Percentiles rank a stretch among this genome's conserved stretches.
Conservation (phyloP, 140 eudicot species). For the Flaveria floridana region DNA sequence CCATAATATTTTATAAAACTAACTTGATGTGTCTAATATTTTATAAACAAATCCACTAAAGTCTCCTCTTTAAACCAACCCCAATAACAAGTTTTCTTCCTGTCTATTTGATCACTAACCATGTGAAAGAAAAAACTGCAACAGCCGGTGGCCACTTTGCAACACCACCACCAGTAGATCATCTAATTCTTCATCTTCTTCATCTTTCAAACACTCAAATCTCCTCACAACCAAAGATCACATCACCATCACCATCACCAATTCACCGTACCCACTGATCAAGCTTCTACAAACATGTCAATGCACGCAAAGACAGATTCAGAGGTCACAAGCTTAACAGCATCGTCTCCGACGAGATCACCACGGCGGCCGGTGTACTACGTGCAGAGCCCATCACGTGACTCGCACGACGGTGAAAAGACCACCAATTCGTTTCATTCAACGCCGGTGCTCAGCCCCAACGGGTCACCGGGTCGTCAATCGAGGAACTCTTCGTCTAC, state of each 20-base stretch:
- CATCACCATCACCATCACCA: no score
- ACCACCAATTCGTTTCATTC: conserved; percentile 94
- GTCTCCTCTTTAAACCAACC: background rate
- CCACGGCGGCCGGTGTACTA: conserved; percentile 74
- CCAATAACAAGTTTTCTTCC: background rate
- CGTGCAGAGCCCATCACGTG: conserved; percentile 94
- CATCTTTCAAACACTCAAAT: conserved; percentile 19
- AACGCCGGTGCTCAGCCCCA: conserved; percentile 91
- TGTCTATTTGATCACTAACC: background rate
- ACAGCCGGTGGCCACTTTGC: conserved; percentile 19
- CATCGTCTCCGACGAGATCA: conserved; percentile 66
- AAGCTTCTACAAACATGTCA: conserved; percentile 21
- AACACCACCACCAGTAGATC: conserved; percentile 5
- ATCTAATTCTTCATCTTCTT: conserved; percentile 16
- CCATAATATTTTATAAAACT: background rate
- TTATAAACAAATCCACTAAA: conserved; percentile 7
- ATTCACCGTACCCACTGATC: background rate
- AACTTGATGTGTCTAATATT: background rate
- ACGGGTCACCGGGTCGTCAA: conserved; percentile 94
- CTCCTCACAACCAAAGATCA: conserved; percentile 17
- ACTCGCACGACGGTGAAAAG: conserved; percentile 93
- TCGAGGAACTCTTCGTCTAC: conserved; percentile 94
- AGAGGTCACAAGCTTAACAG: conserved; percentile 70
- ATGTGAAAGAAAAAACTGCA: background rate
- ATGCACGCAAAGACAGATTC: conserved; percentile 75